Conservation (phyloP, 2,329 filamentous ascomycete species). For the Leptographium galeiforme region DNA sequence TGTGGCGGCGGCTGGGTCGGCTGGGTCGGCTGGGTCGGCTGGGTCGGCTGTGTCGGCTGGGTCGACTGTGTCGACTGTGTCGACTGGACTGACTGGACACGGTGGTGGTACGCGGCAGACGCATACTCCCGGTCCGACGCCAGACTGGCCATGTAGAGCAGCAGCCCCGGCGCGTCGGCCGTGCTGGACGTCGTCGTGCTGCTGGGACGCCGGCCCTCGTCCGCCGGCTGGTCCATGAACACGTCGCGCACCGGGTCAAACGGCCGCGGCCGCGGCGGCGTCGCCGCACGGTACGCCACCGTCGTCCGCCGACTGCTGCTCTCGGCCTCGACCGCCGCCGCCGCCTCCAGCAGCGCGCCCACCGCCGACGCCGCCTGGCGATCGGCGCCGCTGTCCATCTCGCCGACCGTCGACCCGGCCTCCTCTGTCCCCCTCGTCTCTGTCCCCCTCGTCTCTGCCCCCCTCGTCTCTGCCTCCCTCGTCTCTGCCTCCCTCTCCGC, state of each 20-base stretch:
- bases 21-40: background rate
- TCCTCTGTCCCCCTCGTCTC: background rate
- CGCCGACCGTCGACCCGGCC: no score
- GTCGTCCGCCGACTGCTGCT: background rate
- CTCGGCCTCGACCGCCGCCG: background rate
- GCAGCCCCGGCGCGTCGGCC: background rate
- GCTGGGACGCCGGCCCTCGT: background rate
- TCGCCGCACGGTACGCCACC: background rate
- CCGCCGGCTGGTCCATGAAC: conserved; percentile 17
- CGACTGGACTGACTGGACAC: background rate
- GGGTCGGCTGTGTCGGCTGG: background rate
- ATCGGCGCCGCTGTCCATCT: conserved; percentile 8
- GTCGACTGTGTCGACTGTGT: background rate
- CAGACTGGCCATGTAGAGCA: conserved; percentile 9
- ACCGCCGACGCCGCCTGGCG: background rate
- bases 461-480: background rate
- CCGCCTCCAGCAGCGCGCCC: conserved; percentile 1
- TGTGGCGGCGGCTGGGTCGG: conserved; percentile 2
- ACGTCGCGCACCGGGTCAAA: conserved; percentile 32
- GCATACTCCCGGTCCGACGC: conserved; percentile 8
- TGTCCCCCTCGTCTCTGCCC: background rate
- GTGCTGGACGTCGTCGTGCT: conserved; percentile 1
- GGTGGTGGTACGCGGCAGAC: conserved; percentile 2
- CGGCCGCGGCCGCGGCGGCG: conserved; percentile 21
- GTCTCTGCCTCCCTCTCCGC: conserved; percentile 5